A percentile compares a stretch with the other conserved stretches of the same genome.
phyloP scores from a whole-genome alignment of 192 early-diverging fungal genomes.

The Gamsiella multidivaricata region DNA sequence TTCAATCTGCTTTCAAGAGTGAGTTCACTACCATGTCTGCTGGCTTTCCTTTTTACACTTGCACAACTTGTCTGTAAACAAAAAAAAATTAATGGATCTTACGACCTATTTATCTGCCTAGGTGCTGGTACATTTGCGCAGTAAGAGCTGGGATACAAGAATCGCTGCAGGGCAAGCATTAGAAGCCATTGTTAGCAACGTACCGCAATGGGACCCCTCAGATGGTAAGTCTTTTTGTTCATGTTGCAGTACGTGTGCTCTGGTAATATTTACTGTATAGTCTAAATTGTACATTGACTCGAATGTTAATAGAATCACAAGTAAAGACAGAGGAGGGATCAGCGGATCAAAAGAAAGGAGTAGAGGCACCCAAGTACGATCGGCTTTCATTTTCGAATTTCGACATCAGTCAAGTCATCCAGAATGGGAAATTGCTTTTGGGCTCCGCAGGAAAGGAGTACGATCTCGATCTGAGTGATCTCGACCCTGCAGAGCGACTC shows the following conservation, averaged over 20 bases:
- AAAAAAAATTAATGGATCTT: too few relatives aligned
- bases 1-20: conserved; percentile 85
- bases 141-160: conserved; percentile 94
- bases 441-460: conserved; percentile 93
- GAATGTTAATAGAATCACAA: conserved; percentile 12
- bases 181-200: conserved; percentile 90
- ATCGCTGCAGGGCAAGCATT: conserved; percentile 93
- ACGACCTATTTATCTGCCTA: conserved; percentile 34
- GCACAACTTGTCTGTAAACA: too few relatives aligned
- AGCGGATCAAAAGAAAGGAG: conserved; percentile 23
- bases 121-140: conserved; percentile 88
- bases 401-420: conserved; percentile 84
- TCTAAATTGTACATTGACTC: neutral
- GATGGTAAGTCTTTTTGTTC: conserved; percentile 27
- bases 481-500: conserved; percentile 86
- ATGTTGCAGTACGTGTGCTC: too few relatives aligned
- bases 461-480: conserved; percentile 80
- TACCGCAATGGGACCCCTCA: conserved; percentile 84
- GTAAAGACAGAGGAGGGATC: conserved; percentile 17
- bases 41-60: too few relatives aligned
- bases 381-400: conserved; percentile 82
- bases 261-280: too few relatives aligned
- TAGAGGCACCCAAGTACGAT: conserved; percentile 53
- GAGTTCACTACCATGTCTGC: conserved; percentile 1
- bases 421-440: conserved; percentile 81